Base-by-base conservation (phyloP, 768 basidiomycete genomes). In the Leccinum broughii region DNA sequence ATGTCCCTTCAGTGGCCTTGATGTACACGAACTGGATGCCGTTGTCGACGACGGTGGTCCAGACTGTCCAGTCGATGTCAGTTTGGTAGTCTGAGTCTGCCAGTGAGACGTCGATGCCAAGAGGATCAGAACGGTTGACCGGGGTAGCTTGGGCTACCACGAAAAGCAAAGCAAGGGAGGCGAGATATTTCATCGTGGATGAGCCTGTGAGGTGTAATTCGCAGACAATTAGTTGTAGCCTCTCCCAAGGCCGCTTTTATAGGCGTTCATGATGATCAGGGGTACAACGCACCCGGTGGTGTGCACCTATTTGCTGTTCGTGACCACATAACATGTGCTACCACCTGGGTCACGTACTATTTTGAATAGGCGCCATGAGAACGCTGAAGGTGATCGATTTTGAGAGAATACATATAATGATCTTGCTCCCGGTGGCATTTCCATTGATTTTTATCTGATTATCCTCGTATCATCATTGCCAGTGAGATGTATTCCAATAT, bases 1-100 rank as follows among this genome's bases (percentile, higher is more conserved):
- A 67, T n/a, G 77, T 85, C 9, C 82, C 82, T 68, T 88, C 86
- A 3, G 86, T 88, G 9, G 86, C 87, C 68, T 88, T 88, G 79
- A 88, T 87, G 66, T 79, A 88, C 3, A 75, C 83, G 64, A 86
- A 88, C 11, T 74, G 58, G 34, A 86, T 69, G 4, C 82, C 86
- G 60, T 82, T 82, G 13, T 77, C 68, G 61, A 75, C 78, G 62
- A 85, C 81, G 3, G 77, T 75, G 41, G 66, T 73, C 84, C 28
- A 28, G 28, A 28, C 28, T 28, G 28, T 28, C 28, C 84, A 87
- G 68, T 86, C 73, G 41, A 88, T 70, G 62, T 62, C 66, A 13
- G 76, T 66, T 61, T 87, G 85, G 52, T 74, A 80, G 66, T 66
- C 54, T 10, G 85, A 80, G 66, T 66, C 54, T 10, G n/a, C n/a